A percentile compares a stretch with the other conserved stretches of the same genome.
Evolutionary conservation across 306 rosid genomes (phyloP).

Genomic region (Nissolia schottii): DNA sequence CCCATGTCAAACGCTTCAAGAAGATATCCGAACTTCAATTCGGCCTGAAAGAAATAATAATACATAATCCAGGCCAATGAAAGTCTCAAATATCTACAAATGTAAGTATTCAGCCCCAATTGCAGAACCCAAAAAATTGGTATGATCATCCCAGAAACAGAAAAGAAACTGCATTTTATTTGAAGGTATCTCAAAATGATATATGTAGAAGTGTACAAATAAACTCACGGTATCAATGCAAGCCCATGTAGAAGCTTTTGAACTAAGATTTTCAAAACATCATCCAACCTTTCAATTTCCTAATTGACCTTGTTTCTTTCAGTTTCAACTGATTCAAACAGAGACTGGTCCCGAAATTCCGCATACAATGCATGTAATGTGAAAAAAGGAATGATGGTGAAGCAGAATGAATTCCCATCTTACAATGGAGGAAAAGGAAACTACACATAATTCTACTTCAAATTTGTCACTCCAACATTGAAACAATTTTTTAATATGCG

Average conservation of each 20-base stretch:
- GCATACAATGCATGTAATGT: neutral
- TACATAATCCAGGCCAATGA: slow-evolving; percentile 10
- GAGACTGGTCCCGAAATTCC: neutral
- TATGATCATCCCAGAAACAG: neutral
- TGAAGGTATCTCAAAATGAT: neutral
- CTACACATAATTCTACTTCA: neutral
- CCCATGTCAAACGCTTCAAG: slow-evolving; percentile 99
- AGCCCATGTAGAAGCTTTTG: slow-evolving; percentile 1
- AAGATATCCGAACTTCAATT: slow-evolving; percentile 89
- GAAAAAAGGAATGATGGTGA: neutral
- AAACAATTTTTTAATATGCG: neutral
- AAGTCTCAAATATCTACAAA: neutral
- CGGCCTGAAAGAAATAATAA: slow-evolving; percentile 58
- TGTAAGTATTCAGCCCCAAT: neutral
- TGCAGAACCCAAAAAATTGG: neutral
- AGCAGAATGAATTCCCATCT: neutral
- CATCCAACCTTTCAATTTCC: neutral
- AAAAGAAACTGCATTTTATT: neutral
- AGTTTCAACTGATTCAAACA: neutral
- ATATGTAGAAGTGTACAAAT: neutral
- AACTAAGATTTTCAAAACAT: neutral
- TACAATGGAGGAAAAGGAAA: neutral
- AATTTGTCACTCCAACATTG: neutral
- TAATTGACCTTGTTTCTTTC: neutral
- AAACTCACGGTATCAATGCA: neutral